Base-by-base conservation (phyloP, 306 rosid species). In the Macrotyloma uniflorum region DNA sequence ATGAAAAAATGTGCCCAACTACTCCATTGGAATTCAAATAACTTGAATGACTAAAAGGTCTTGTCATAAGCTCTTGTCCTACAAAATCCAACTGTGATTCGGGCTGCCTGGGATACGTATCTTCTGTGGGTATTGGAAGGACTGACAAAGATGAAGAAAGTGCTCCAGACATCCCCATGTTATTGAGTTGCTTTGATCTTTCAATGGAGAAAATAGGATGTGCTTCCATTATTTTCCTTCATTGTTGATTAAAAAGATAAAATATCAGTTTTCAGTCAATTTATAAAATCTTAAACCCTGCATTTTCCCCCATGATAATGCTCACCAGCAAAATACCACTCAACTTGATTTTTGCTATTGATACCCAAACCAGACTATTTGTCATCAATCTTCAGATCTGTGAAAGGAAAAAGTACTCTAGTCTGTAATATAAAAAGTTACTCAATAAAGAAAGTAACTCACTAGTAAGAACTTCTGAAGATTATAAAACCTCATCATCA, bases 1-100 rank as follows among this genome's bases (percentile, higher is more conserved):
- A 86, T 3, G 98, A 93, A 85, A 87, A 82, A 76, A 88, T 85
- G 66, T 86, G 91, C 75, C 96, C 98, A 53, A 85, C 89, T 15
- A 73, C 87, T 51, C 90, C 96, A 70, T 86, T 80, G 36, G 92
- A 85, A 76, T 85, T 59, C 55, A 87, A 54, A 69, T 75, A 81
- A 84, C 91, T 82, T 24, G 87, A 83, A 83, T 85, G 87, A 65
- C 66, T 70, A 18, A 69, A 57, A 77, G 91, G 79, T 75, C 82
- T 77, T 23, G 86, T 64, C 85, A 77, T 62, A 26, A 70, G 85
- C 77, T 86, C 94, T 70, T 89, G 84, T 67, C 85, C 93, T 57
- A 82, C 76, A 33, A 81, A 73, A 68, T 77, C 85, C 80, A 84
- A 93, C 54, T 86, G 91, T 20, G 90, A 81, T 78, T 88, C 91